Base-by-base conservation (phyloP, 306 rosid species). In the Delonix regia region DNA sequence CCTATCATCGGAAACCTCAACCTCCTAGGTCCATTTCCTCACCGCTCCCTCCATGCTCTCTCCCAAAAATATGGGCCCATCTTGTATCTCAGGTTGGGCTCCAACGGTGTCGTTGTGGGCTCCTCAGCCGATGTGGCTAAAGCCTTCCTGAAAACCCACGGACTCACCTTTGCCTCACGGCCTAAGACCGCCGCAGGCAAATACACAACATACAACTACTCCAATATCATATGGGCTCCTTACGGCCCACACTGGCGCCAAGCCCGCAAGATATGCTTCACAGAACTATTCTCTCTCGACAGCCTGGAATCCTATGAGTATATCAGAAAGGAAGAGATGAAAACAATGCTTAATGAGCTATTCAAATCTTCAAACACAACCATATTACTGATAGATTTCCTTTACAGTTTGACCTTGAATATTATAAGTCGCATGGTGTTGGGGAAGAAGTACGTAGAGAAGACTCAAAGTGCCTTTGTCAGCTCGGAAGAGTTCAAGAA, bases 1-100 rank as follows among this genome's bases (percentile, higher is more conserved):
- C 94, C 90, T 1, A 44, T 89, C 4, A 82, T 89, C 13, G 94
- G 94, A 27, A 89, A 89, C 84, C 91, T 87, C 27, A 78, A 89
- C 84, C 82, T 89, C 18, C 85, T 87, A 18, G 85, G 91, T 51
- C 0, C 75, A 9, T 83, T 87, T 9, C 89, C 88, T 4, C 93
- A 85, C 67, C 84, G 48, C 0, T 85, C 88, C 48, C 24, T 89
- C 45, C 82, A 85, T 16, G 76, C 24, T 0, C 87, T 87, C 67
- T 82, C 88, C 53, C 66, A 24, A 42, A 85, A 87, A 14, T 82
- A 87, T 13, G 94, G 94, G 0, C 87, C 90, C 61, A 70, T 89
- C 67, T 74, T 89, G 91, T 82, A 89, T 0, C 83, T 89, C 57
- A 21, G 53, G 13, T 84, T 89, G 9, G 88, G 91, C 0, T 83